Evolutionary conservation across 169 alveolate genomes (phyloP).

Genomic region (Amoebophrya sp.): DNA sequence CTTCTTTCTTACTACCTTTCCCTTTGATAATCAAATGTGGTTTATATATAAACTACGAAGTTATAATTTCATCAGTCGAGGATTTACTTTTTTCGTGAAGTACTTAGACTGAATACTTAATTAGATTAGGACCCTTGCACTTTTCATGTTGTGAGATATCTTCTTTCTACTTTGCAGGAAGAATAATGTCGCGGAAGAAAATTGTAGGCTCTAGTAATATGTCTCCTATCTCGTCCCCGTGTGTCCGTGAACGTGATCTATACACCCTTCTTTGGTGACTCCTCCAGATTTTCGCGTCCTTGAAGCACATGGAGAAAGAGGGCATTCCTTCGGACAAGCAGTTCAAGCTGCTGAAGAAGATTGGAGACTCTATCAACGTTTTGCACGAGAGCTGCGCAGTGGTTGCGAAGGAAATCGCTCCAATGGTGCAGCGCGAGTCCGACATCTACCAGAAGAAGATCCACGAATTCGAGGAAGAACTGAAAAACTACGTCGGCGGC

Average conservation of each 20-base stretch:
- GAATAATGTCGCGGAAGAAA: no score
- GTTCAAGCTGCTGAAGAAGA: constrained; percentile 60
- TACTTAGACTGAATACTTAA: no score
- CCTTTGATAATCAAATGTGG: no score
- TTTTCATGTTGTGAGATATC: no score
- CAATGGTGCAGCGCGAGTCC: constrained; percentile 68
- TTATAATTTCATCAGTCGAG: no score
- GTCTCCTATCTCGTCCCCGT: background rate
- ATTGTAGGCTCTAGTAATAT: background rate
- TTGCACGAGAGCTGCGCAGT: constrained; percentile 63
- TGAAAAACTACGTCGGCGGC: constrained; percentile 70
- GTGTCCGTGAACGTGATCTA: background rate
- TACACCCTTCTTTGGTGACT: background rate
- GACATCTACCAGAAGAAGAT: constrained; percentile 68
- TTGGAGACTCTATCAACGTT: constrained; percentile 63
- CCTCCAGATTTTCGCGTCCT: constrained; percentile 44
- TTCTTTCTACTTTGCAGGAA: no score
- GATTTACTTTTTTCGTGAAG: no score
- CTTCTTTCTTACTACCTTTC: no score
- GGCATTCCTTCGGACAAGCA: constrained; percentile 50
- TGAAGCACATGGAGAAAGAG: constrained; percentile 57
- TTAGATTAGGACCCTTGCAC: no score
- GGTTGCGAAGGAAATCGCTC: constrained; percentile 71
- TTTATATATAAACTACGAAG: no score
- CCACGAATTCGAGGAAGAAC: constrained; percentile 74